Evolutionary conservation across 2,329 filamentous ascomycete species (phyloP).

Genomic region (Xylariaceae sp.): DNA sequence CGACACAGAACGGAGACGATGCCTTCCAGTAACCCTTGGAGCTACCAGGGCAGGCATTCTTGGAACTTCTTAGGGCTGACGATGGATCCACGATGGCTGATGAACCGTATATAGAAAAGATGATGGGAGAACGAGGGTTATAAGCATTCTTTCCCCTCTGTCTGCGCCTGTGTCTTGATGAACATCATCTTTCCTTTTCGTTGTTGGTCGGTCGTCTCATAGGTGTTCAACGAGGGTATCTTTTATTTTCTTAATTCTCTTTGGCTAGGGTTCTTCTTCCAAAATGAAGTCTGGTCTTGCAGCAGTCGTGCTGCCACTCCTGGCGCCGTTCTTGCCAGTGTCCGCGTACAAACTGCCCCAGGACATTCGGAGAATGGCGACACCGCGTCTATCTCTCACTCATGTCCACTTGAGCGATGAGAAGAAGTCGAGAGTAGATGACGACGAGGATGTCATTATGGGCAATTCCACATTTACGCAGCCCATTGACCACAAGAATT

Average conservation of each 20-base stretch:
- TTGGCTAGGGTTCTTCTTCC: not conserved
- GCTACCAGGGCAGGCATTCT: no score
- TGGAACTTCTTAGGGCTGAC: no score
- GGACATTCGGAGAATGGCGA: constrained; percentile 4
- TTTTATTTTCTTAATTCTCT: not conserved
- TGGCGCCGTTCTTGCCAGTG: constrained; percentile 6
- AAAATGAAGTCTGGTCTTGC: constrained; percentile 7
- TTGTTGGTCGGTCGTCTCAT: not conserved
- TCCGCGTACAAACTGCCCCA: not conserved
- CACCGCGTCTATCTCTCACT: no score
- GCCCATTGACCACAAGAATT: constrained; percentile 11
- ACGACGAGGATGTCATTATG: constrained; percentile 5
- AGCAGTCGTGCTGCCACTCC: constrained; percentile 5
- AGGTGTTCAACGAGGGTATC: not conserved
- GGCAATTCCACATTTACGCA: constrained; percentile 14
- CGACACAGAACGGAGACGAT: no score
- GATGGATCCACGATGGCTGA: no score
- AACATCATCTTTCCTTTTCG: not conserved
- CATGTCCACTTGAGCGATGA: constrained; percentile 1
- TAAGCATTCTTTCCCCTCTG: not conserved
- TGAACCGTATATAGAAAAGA: not conserved
- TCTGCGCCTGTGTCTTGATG: not conserved
- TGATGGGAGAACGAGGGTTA: not conserved
- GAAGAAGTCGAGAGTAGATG: not conserved
- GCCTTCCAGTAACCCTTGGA: no score